Evolutionary conservation across 495 filamentous ascomycete species (phyloP).

Genomic region (Penicillium fimorum): DNA sequence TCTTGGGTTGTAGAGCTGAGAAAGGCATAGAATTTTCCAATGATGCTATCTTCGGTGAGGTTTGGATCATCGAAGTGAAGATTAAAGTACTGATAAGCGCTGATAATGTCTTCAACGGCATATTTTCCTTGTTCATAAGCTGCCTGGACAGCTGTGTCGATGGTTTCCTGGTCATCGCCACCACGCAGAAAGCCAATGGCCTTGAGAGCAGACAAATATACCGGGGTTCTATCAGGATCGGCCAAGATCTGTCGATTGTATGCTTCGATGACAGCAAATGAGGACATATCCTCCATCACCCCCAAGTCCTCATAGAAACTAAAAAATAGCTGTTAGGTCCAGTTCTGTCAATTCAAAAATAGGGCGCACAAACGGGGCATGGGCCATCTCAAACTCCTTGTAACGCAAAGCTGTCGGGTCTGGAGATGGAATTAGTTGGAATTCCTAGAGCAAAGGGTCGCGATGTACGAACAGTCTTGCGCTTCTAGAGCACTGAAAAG

Average conservation of each 20-base stretch:
- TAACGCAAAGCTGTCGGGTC: slow-evolving; percentile 32
- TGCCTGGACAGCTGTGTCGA: slow-evolving; percentile 37
- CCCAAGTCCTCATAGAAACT: slow-evolving; percentile 48
- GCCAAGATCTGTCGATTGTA: slow-evolving; percentile 40
- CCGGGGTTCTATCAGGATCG: slow-evolving; percentile 30
- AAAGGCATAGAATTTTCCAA: slow-evolving; percentile 56
- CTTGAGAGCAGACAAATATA: slow-evolving; percentile 40
- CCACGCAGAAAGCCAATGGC: slow-evolving; percentile 34
- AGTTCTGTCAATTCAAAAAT: neutral
- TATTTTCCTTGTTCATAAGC: slow-evolving; percentile 45
- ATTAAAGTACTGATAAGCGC: slow-evolving; percentile 57
- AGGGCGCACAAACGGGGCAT: slow-evolving; percentile 17
- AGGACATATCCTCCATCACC: slow-evolving; percentile 43
- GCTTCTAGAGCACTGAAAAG: slow-evolving; percentile 49
- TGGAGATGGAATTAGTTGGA: slow-evolving; percentile 15
- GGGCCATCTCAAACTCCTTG: slow-evolving; percentile 37
- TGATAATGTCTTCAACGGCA: slow-evolving; percentile 51
- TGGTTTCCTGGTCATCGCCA: slow-evolving; percentile 34
- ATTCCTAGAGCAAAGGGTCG: neutral
- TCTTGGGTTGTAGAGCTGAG: slow-evolving; percentile 48
- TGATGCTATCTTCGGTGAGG: slow-evolving; percentile 55
- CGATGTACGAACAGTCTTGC: slow-evolving; percentile 41
- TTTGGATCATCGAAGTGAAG: slow-evolving; percentile 35
- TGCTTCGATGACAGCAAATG: slow-evolving; percentile 36
- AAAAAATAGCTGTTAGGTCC: slow-evolving; percentile 14